phyloP scores from a whole-genome alignment of 805 yeast genomes.

The Wickerhamiella brachini region DNA sequence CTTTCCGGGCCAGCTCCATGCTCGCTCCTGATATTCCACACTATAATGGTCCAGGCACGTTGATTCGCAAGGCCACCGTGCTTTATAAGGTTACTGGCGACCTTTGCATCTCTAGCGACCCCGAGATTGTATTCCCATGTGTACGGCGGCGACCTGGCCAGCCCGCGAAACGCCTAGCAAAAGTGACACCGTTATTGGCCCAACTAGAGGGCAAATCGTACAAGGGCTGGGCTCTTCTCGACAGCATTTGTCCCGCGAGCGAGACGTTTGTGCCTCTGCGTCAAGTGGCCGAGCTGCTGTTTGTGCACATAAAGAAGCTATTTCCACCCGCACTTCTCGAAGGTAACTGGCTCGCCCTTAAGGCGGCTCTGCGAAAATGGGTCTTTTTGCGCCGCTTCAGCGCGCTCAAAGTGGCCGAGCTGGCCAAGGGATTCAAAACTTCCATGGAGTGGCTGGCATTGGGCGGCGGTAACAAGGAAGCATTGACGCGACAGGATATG shows the following conservation, averaged over 20 bases:
- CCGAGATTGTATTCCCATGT: background rate
- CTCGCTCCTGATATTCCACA: background rate
- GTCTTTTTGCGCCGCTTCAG: conserved; percentile 30
- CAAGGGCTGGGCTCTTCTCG: no score
- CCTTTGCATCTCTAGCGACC: background rate
- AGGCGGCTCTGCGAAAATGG: conserved; percentile 26
- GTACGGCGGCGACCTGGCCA: background rate
- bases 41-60: background rate
- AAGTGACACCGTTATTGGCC: background rate
- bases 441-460: conserved; percentile 42
- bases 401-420: conserved; percentile 21
- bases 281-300: background rate
- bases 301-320: background rate
- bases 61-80: background rate
- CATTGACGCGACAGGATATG: conserved; percentile 25
- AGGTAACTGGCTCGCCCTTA: conserved; percentile 33
- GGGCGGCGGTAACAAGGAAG: conserved; percentile 31
- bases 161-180: background rate
- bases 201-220: background rate
- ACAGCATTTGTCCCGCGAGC: background rate
- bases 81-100: background rate
- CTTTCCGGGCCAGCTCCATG: background rate
- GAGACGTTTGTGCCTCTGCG: background rate
- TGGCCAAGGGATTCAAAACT: conserved; percentile 29
- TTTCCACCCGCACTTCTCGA: conserved; percentile 26